These are phyloP conservation scores for Chenopodium formosanum DNA, from an alignment of 148 eudicot species.

Conservation along the genomic window DNA sequence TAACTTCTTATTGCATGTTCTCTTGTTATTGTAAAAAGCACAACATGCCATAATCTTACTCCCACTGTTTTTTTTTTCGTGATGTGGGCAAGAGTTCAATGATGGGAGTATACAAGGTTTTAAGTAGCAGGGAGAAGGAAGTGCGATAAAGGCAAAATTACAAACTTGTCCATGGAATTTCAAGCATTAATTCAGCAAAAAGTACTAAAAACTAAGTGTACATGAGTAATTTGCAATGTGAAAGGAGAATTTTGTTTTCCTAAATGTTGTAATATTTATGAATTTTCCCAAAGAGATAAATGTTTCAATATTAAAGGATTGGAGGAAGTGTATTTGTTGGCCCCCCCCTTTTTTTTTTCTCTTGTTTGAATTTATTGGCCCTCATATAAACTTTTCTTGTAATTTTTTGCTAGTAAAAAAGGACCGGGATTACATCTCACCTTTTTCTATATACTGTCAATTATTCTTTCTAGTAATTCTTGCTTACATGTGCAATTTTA, in stretches of 20 bases:
- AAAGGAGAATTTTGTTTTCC: too few species aligned
- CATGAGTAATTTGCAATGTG: too few species aligned
- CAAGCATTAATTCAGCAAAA: too few species aligned
- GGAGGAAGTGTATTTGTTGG: too few species aligned
- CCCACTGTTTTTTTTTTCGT: background rate
- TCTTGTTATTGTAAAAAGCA: background rate
- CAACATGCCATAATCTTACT: background rate
- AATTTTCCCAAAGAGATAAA: too few species aligned
- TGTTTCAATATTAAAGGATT: too few species aligned
- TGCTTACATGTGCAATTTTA: conserved; percentile 14
- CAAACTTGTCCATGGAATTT: too few species aligned
- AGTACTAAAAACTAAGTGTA: too few species aligned
- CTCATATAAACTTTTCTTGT: background rate
- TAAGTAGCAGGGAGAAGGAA: too few species aligned
- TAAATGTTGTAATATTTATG: too few species aligned
- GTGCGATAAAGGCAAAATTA: too few species aligned
- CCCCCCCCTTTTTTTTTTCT: background rate
- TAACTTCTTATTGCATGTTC: background rate
- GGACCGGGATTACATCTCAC: background rate
- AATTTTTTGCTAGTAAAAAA: background rate
- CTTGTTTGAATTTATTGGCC: background rate
- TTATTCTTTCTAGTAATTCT: conserved; percentile 1
- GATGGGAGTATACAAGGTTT: background rate
- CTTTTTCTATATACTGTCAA: background rate
- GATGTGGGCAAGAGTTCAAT: background rate